Base-by-base conservation (phyloP, 1,139 yeast species). In the Meyerozyma athensensis region DNA sequence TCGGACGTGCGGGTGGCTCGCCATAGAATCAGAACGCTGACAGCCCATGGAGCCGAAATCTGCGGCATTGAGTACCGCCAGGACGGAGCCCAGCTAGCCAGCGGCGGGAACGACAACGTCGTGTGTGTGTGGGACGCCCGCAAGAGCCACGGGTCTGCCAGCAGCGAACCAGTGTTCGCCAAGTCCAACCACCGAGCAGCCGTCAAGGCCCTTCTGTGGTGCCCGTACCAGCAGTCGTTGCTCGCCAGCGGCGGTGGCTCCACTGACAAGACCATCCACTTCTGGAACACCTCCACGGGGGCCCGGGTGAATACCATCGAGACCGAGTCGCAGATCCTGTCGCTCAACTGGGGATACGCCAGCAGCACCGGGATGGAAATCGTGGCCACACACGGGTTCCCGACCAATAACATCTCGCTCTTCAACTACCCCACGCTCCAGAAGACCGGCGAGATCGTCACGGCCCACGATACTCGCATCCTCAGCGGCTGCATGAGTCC, bases 221-320 rank as follows among this genome's bases (percentile, higher is more conserved):
- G 96, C 55, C 98, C 97, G 0, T 83, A 83, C 60, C 94, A 87
- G 49, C 65, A 70, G 23, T 84, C 86, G 45, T 62, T 92, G 38
- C 68, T 94, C 38, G 97, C 97, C 7, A 85, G 97, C 3, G 99
- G 98, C 7, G 98, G 98, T 37, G 98, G 98, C 16, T 82, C 95
- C 9, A 78, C 86, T 22, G 97, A 94, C 62, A 84, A 81, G 55
- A 77, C 83, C 38, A 86, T 94, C 42, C 90, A 92, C 61, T 89
- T 94, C 62, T 94, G 98, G 97, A 92, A 92, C 60, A 79, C 96
- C 7, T 78, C 86, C 18, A 86, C 95, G 0, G 98, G 98, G 0
- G 79, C 92, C 2, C 69, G 96, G 42, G 79, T 86, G 26, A 87
- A 90, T 48, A 76, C 94, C 10, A 84, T 92, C 26, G 94, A 89